Conservation (phyloP, 805 yeast species). For the Metschnikowia gelsemii region DNA sequence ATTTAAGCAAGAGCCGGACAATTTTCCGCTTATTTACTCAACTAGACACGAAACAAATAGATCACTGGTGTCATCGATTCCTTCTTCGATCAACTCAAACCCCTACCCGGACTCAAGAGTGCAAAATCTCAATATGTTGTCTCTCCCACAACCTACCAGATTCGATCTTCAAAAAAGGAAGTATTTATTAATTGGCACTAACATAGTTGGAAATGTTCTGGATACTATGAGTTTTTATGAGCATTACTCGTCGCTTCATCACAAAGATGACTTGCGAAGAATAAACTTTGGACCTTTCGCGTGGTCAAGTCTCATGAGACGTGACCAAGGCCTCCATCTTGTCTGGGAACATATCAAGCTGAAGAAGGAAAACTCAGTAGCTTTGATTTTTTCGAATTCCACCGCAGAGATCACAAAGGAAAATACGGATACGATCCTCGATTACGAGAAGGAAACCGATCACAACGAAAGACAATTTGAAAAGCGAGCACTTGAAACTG, state of each 20-base stretch:
- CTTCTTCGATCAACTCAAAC: background rate
- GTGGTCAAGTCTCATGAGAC: slow-evolving; percentile 37
- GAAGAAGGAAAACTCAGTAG: slow-evolving; percentile 24
- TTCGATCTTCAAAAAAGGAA: slow-evolving; percentile 9
- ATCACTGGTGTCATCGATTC: background rate
- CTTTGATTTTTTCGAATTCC: slow-evolving; percentile 24
- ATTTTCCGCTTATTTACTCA: background rate
- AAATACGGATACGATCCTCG: slow-evolving; percentile 22
- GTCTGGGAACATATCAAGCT: slow-evolving; percentile 34
- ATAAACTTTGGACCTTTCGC: slow-evolving; percentile 40
- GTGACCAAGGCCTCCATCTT: slow-evolving; percentile 33
- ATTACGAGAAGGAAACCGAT: slow-evolving; percentile 14
- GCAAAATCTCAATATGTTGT: background rate
- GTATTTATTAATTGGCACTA: slow-evolving; percentile 14
- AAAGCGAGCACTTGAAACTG: slow-evolving; percentile 33
- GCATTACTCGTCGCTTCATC: slow-evolving; percentile 29
- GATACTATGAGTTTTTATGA: slow-evolving; percentile 25
- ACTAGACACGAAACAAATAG: background rate
- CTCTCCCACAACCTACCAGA: slow-evolving; percentile 1
- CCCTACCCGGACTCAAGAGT: background rate
- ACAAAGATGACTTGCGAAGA: slow-evolving; percentile 30
- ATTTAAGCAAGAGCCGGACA: slow-evolving; percentile 2
- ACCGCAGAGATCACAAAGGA: slow-evolving; percentile 25
- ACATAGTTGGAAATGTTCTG: slow-evolving; percentile 8
- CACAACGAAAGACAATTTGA: slow-evolving; percentile 28